Evolutionary conservation across 2,329 filamentous ascomycete species (phyloP), one percentile per base, ranked within the genome.

Genomic region (Berkeleyomyces basicola): DNA sequence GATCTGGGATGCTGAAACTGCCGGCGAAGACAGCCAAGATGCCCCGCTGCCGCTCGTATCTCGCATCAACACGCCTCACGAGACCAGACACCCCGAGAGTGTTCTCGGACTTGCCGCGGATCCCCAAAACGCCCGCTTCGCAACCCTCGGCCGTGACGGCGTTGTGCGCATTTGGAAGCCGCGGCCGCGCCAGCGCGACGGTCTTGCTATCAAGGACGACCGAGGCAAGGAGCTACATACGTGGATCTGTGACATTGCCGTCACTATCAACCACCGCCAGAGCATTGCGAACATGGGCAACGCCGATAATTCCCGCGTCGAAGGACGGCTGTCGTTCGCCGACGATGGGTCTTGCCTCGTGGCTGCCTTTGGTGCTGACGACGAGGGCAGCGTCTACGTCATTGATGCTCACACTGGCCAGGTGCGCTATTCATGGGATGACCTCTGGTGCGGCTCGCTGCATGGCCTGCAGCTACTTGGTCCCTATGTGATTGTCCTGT

Each of bases 261-360:
- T 82, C 31, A 72, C 77, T 14, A 74, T 83, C 23, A 75, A 76
- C 42, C 74, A 80, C 43, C 58, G 62, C n/a, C 70, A 70, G 57
- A 68, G 73, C 11, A 71, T 73, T 3, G 62, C 70, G 7, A 65
- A 75, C 10, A 71, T 71, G 9, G 67, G 67, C 4, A 65, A 65
- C n/a, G 61, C 64, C 10, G 67, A 69, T 16, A 66, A 68, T n/a
- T 67, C 69, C 11, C 66, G 71, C 14, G 72, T 74, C 10, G 80
- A 82, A 64, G 88, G 87, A 11, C 82, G 81, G 53, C 72, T 96
- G 47, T 78, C 84, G 33, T 96, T 88, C 70, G 95, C 90, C 0
- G 83, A 88, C 66, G 90, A 96, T 70, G 89, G 88, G 1, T 95
- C 90, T 10, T 82, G 88, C 1, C 75, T 95, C n/a, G 90, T 89